phyloP scores from a whole-genome alignment of 2,329 filamentous ascomycete genomes.

The Anisogramma anomala region DNA sequence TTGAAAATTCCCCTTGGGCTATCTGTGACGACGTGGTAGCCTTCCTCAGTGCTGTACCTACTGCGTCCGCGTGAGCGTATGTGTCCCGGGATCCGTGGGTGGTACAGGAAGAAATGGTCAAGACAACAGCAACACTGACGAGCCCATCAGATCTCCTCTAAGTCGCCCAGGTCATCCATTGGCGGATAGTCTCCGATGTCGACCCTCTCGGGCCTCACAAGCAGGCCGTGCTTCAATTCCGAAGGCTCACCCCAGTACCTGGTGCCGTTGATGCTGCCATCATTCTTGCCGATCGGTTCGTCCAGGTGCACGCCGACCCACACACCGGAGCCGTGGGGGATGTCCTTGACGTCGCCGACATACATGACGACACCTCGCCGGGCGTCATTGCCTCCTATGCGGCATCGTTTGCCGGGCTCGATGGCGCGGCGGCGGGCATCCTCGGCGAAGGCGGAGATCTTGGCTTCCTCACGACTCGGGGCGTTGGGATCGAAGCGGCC shows the following conservation, averaged over 20 bases:
- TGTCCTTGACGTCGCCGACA: constrained; percentile 63
- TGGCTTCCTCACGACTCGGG: constrained; percentile 59
- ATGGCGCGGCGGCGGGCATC: constrained; percentile 63
- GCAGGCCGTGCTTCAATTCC: constrained; percentile 59
- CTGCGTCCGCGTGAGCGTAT: too few relatives aligned
- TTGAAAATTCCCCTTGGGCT: too few relatives aligned
- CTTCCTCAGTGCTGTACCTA: too few relatives aligned
- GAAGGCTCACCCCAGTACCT: constrained; percentile 60
- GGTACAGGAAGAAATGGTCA: not conserved
- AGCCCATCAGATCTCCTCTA: constrained; percentile 55
- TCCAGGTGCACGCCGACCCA: constrained; percentile 70
- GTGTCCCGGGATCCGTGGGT: not conserved
- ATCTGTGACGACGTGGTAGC: too few relatives aligned
- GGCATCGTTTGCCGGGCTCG: constrained; percentile 49
- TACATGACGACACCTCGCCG: constrained; percentile 60
- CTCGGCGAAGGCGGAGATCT: constrained; percentile 53
- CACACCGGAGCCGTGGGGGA: constrained; percentile 49
- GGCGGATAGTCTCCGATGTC: constrained; percentile 63
- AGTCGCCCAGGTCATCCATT: constrained; percentile 63
- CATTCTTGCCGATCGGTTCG: constrained; percentile 75
- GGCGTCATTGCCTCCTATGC: constrained; percentile 54
- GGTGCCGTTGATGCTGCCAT: constrained; percentile 50
- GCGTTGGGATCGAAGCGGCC: constrained; percentile 88
- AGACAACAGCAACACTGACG: not conserved
- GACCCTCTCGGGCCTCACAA: constrained; percentile 66